Percentiles rank a stretch among this genome's conserved stretches.
Evolutionary conservation across 257 asterid species (phyloP).

Genomic region (Linaria vulgaris): DNA sequence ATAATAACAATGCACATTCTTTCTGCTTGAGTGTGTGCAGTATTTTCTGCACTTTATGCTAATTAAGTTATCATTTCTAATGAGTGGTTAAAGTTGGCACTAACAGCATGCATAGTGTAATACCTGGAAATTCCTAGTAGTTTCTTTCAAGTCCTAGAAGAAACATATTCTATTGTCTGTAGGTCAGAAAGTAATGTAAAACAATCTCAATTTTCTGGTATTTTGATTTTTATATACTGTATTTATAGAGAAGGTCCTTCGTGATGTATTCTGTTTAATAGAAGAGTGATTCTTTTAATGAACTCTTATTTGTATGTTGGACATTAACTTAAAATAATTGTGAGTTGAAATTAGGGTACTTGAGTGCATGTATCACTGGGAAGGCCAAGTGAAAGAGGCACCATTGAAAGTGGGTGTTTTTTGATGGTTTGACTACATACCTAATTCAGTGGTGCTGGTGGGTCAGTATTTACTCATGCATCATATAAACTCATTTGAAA

Average conservation of each 20-base stretch:
- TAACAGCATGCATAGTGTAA: neutral
- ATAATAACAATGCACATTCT: neutral
- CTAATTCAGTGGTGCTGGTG: conserved; percentile 27
- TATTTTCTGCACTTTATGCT: no score
- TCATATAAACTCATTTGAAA: conserved; percentile 8
- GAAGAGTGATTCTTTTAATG: no score
- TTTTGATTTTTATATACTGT: no score
- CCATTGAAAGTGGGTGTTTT: conserved; percentile 47
- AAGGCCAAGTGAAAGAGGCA: conserved; percentile 31
- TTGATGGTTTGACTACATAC: conserved; percentile 32
- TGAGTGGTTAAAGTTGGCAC: conserved; percentile 6
- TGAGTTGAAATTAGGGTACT: conserved; percentile 27
- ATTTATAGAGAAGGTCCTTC: no score
- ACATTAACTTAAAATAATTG: neutral
- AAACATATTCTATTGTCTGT: no score
- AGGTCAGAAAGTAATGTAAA: no score
- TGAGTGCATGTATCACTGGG: conserved; percentile 29
- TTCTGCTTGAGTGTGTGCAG: conserved; percentile 11
- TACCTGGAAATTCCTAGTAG: neutral
- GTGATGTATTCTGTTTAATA: neutral
- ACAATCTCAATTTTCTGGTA: no score
- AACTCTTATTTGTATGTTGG: no score
- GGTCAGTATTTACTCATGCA: conserved; percentile 20
- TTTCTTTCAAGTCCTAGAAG: no score
- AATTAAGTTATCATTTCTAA: conserved; percentile 18